phyloP scores from a whole-genome alignment of 192 early-diverging fungal species.

The Coemansia sp. region DNA sequence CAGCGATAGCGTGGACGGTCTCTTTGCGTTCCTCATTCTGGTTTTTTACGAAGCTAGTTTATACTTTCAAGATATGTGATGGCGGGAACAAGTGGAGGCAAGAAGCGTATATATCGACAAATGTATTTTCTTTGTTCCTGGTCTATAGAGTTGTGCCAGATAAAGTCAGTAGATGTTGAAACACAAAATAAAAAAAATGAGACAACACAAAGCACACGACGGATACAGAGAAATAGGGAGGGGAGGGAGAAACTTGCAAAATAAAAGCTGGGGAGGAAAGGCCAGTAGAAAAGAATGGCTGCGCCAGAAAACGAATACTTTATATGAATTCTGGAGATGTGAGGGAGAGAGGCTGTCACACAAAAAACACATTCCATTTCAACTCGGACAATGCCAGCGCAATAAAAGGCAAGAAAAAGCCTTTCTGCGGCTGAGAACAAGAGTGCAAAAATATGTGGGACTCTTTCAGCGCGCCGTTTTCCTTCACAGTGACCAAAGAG shows the following conservation, averaged over 20 bases:
- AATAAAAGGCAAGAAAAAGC: not conserved
- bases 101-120: too few species aligned
- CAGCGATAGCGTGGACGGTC: slow-evolving; percentile 15
- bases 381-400: not conserved
- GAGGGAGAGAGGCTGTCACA: not conserved
- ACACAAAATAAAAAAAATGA: not conserved
- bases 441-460: not conserved
- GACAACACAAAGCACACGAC: not conserved
- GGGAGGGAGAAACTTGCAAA: not conserved
- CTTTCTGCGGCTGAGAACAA: not conserved
- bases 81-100: not conserved
- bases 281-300: slow-evolving; percentile 1
- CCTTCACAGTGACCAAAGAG: not conserved
- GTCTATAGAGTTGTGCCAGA: not conserved
- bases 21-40: not conserved
- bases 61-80: too few species aligned
- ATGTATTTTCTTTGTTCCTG: too few species aligned
- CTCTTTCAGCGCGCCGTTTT: not conserved
- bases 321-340: not conserved
- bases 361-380: not conserved
- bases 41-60: too few species aligned
- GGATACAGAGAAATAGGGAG: not conserved
- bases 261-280: not conserved
- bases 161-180: not conserved
- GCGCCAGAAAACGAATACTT: not conserved